Evolutionary conservation across 495 filamentous ascomycete species (phyloP).

Genomic region (Neurospora tetraspora): DNA sequence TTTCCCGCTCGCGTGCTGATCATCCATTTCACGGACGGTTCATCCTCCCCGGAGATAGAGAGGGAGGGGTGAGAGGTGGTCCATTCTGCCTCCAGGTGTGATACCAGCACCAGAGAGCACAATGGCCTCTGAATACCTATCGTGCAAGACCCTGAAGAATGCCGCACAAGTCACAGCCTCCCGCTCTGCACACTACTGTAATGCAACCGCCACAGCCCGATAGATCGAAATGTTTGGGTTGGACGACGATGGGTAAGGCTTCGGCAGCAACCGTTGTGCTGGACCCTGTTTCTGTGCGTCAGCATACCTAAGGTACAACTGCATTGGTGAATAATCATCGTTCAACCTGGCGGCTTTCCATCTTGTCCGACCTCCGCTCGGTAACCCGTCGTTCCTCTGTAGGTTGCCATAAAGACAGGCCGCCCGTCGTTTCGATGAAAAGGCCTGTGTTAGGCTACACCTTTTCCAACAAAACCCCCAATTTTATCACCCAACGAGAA

Average conservation of each 20-base stretch:
- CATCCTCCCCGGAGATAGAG: neutral
- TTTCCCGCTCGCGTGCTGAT: neutral
- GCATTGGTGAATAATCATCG: neutral
- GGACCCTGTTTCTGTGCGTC: neutral
- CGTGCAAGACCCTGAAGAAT: neutral
- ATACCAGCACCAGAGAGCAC: neutral
- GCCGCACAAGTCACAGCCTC: neutral
- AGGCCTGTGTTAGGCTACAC: neutral
- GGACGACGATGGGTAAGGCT: neutral
- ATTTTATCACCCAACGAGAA: neutral
- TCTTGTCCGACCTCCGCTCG: neutral
- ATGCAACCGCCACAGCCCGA: neutral
- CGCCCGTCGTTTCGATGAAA: neutral
- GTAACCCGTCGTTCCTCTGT: neutral
- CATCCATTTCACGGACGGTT: neutral
- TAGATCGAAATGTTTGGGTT: neutral
- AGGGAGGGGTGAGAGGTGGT: neutral
- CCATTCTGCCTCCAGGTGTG: neutral
- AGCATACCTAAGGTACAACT: neutral
- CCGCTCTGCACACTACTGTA: neutral
- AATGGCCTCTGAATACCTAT: neutral
- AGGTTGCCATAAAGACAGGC: neutral
- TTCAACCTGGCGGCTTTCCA: neutral
- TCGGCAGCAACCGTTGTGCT: neutral
- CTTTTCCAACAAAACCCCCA: neutral